phyloP scores from a whole-genome alignment of 768 basidiomycete species.

The Lactarius psammicola region DNA sequence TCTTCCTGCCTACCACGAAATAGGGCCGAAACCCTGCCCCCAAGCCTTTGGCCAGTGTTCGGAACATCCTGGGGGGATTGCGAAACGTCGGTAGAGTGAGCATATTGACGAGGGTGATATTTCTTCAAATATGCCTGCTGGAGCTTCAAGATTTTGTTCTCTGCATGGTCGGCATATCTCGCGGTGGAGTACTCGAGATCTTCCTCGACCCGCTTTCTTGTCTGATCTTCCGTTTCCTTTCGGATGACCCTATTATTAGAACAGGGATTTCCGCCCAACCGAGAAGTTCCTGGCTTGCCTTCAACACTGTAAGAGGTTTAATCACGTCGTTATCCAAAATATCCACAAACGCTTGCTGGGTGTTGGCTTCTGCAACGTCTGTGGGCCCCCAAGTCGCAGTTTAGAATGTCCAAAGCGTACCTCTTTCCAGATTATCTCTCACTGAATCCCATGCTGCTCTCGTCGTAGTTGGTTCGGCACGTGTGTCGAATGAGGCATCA shows the following conservation, averaged over 20 bases:
- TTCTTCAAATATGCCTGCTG: background rate
- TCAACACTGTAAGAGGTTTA: background rate
- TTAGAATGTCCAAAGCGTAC: background rate
- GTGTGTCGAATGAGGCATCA: background rate
- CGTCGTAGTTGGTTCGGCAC: background rate
- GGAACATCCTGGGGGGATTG: background rate
- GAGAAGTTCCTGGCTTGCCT: background rate
- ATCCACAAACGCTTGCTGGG: background rate
- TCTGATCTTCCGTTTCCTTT: background rate
- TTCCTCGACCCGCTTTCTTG: background rate
- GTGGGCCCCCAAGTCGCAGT: background rate
- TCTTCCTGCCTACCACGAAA: background rate
- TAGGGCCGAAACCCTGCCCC: background rate
- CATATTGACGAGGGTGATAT: background rate
- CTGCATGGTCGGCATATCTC: background rate
- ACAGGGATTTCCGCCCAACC: background rate
- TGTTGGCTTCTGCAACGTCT: background rate
- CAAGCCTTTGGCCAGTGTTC: background rate
- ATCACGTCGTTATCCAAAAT: background rate
- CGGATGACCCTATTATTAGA: background rate
- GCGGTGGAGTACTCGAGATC: background rate
- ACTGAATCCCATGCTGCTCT: background rate
- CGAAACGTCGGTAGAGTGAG: background rate
- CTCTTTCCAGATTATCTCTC: background rate
- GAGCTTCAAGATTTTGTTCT: background rate